Conservation (phyloP, 371 early-diverging fungal genomes). For the Batrachochytrium dendrobatidis region DNA sequence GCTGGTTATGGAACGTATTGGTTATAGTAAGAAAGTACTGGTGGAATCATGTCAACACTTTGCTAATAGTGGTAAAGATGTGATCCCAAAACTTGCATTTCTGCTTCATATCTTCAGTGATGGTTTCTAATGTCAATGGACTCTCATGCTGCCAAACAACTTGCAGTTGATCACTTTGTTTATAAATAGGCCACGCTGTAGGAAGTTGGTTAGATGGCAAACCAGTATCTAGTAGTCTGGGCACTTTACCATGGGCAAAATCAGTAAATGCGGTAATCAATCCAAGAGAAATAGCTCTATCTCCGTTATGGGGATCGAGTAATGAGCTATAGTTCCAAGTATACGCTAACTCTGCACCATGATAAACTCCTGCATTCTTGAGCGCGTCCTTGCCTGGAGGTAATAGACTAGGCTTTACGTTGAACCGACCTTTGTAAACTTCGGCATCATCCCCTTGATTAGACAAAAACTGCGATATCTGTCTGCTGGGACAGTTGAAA, state of each 20-base stretch:
- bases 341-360: conserved; percentile 12
- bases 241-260: neutral
- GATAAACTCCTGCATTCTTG: conserved; percentile 7
- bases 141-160: too few species aligned
- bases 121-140: too few species aligned
- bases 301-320: neutral
- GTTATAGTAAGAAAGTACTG: too few species aligned
- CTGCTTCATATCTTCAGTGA: too few species aligned
- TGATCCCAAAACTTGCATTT: too few species aligned
- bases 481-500: conserved; percentile 10
- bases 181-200: too few species aligned
- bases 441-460: neutral
- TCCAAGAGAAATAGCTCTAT: neutral
- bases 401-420: neutral
- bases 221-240: too few species aligned
- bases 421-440: neutral
- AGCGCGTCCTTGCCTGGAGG: neutral
- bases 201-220: too few species aligned
- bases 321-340: conserved; percentile 4
- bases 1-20: too few species aligned
- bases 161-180: too few species aligned
- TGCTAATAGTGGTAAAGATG: too few species aligned
- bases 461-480: neutral
- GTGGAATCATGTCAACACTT: too few species aligned
- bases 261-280: neutral